Evolutionary conservation across 2,329 filamentous ascomycete species (phyloP).

Genomic region (Microsporum canis): DNA sequence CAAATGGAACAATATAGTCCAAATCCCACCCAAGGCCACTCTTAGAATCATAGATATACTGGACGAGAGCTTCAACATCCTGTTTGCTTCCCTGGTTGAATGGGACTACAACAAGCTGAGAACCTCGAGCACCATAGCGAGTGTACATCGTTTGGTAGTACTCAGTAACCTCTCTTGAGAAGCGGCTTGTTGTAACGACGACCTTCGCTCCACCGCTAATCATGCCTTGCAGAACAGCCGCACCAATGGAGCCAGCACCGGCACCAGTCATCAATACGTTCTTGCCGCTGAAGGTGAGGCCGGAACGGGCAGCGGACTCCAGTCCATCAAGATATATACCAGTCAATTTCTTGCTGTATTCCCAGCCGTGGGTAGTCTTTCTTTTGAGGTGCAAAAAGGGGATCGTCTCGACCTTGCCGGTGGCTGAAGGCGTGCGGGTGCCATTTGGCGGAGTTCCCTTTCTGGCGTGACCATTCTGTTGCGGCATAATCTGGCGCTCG

Average conservation of each 20-base stretch:
- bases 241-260: slow-evolving; percentile 93
- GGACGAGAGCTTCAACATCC: slow-evolving; percentile 82
- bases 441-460: slow-evolving; percentile 43
- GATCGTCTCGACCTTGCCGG: slow-evolving; percentile 88
- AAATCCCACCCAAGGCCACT: slow-evolving; percentile 96
- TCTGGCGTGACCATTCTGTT: slow-evolving; percentile 58
- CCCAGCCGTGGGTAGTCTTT: slow-evolving; percentile 94
- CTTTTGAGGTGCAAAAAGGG: slow-evolving; percentile 97
- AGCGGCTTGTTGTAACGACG: slow-evolving; percentile 89
- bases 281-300: slow-evolving; percentile 88
- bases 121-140: slow-evolving; percentile 82
- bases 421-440: slow-evolving; percentile 15
- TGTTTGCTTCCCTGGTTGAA: slow-evolving; percentile 99
- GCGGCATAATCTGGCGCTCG: slow-evolving; percentile 89
- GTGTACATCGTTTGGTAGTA: slow-evolving; percentile 99
- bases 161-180: slow-evolving; percentile 93
- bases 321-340: slow-evolving; percentile 84
- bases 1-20: slow-evolving; percentile 91
- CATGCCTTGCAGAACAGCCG: slow-evolving; percentile 88
- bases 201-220: slow-evolving; percentile 96
- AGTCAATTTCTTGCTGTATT: slow-evolving; percentile 98
- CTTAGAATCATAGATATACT: slow-evolving; percentile 96
- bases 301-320: slow-evolving; percentile 73
- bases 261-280: slow-evolving; percentile 97
- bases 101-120: slow-evolving; percentile 92